phyloP scores from a whole-genome alignment of 805 yeast genomes.

The Ogataea zsoltii region DNA sequence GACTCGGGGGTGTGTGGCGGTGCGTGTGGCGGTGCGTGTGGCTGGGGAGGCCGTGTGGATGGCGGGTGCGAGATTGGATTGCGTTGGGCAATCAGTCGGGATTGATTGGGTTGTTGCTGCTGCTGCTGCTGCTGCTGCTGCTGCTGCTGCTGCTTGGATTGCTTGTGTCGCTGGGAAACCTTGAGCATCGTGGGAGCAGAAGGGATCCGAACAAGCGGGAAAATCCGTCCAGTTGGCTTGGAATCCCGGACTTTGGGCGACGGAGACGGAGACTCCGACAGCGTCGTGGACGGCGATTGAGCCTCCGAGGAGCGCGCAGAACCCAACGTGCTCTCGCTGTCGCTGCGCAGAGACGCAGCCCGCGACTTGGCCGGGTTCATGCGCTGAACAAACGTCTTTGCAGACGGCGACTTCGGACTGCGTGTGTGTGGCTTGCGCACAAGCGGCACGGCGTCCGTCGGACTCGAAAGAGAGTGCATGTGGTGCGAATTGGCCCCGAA shows the following conservation, averaged over 20 bases:
- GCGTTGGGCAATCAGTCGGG: no score
- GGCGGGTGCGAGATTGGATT: no score
- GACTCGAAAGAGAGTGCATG: conserved; percentile 30
- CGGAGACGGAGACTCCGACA: conserved; percentile 4
- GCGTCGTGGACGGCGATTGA: background rate
- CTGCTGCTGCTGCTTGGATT: no score
- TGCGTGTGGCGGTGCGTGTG: background rate
- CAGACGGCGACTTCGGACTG: conserved; percentile 25
- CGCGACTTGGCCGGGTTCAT: background rate
- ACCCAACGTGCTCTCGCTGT: conserved; percentile 1
- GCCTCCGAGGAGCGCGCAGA: background rate
- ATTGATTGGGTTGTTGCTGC: no score
- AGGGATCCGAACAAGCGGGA: conserved; percentile 11
- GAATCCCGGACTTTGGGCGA: background rate
- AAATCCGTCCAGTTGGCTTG: background rate
- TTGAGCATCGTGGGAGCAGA: conserved; percentile 22
- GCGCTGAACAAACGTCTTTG: conserved; percentile 18
- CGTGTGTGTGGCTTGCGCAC: conserved; percentile 10
- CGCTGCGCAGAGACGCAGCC: background rate
- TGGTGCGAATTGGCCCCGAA: conserved; percentile 15
- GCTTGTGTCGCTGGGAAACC: background rate
- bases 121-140: no score
- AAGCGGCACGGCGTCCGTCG: conserved; percentile 19
- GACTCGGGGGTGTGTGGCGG: conserved; percentile 7
- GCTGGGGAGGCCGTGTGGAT: background rate